Conservation (phyloP, 1,284 basidiomycete species). For the Moesziomyces sp. region DNA sequence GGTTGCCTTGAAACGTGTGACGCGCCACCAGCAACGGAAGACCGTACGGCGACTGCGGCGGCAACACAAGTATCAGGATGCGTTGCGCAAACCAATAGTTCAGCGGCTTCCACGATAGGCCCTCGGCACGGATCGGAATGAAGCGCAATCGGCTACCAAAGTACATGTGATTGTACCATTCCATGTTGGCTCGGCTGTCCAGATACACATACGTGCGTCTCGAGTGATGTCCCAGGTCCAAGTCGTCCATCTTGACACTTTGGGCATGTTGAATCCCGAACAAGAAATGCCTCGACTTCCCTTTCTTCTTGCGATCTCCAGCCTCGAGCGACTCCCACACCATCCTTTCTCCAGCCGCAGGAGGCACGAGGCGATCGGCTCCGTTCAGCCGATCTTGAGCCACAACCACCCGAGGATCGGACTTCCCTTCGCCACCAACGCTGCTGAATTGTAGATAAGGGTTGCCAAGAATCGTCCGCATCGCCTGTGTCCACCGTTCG, state of each 20-base stretch:
- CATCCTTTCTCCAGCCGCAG: background rate
- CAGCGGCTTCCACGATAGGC: background rate
- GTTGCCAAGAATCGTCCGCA: background rate
- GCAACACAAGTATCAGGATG: background rate
- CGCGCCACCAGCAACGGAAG: slow-evolving; percentile 3
- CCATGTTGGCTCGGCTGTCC: slow-evolving; percentile 4
- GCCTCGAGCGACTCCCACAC: background rate
- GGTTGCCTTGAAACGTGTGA: background rate
- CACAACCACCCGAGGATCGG: background rate
- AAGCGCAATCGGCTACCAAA: slow-evolving; percentile 2
- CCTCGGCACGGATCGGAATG: slow-evolving; percentile 3
- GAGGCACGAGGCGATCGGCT: background rate
- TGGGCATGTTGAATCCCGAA: background rate
- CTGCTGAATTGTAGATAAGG: background rate
- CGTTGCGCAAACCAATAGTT: background rate
- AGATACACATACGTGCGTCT: slow-evolving; percentile 1
- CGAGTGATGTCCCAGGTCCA: background rate
- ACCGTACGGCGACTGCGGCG: background rate
- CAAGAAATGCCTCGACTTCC: background rate
- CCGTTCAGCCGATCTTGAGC: background rate
- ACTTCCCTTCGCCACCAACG: background rate
- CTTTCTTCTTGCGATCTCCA: background rate
- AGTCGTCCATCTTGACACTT: background rate
- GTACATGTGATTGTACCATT: slow-evolving; percentile 5
- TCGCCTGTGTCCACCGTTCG: background rate